Base-by-base conservation (phyloP, 2,329 filamentous ascomycete species). In the Fusarium clavum region DNA sequence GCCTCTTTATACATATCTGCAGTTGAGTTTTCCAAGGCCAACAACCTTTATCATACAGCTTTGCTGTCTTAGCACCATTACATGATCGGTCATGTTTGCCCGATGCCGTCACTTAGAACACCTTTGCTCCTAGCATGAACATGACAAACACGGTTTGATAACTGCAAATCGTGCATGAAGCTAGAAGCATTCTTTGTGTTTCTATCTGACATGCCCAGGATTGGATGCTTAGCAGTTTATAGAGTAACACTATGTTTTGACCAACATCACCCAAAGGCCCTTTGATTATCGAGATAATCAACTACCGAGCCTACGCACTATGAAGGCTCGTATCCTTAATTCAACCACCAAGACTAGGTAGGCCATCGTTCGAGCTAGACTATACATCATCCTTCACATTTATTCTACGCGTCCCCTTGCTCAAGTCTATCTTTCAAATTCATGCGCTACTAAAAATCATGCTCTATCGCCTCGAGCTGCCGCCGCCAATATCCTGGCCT, bases 401-500 rank as follows among this genome's bases (percentile, higher is more conserved):
- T 65, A 46, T 43, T 69, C 54, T 69, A 60, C 30, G 57, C 53
- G 56, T 24, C 18, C 48, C 43, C 45, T 44, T 48, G 20, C 34
- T 18, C 48, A 47, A 22, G 47, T 71, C 67, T 71, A 71, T 69
- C 43, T 43, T 43, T 61, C 54, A 71, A 47, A 65, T 61, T 46
- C 51, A 57, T 54, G 48, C 66, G 61, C 49, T 57, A 51, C 49
- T 44, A 25, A 57, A 52, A 64, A 51, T 29, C 54, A 61, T 43
- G 55, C 46, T 68, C 73, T 75, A 76, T 74, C 74, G 70, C 61
- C 76, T 82, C 49, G 84, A 83, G 73, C 88, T 89, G 56, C 90
- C 90, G 52, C 91, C 91, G 20, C 91, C 90, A 79, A 94, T 93
- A 77, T 93, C 92, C 80, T 94, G 91, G 27, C 92, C 92, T 73